These are phyloP conservation scores for Earliella scabrosa DNA, from an alignment of 1,284 basidiomycete genomes.

Conservation along the genomic window DNA sequence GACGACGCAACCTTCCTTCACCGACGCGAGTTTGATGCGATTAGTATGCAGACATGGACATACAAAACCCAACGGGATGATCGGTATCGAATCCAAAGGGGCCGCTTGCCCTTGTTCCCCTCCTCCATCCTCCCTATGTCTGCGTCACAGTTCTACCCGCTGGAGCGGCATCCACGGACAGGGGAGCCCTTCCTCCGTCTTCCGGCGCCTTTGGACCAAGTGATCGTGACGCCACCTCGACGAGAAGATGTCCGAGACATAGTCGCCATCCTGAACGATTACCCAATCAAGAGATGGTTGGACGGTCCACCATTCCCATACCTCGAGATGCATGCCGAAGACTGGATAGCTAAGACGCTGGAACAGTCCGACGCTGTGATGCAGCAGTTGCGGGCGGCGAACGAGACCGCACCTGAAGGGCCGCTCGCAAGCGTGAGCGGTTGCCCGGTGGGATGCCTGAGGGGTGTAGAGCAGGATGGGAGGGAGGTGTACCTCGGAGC, in stretches of 20 bases:
- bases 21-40: constrained; percentile 9
- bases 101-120: neutral
- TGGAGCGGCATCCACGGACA: constrained; percentile 27
- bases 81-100: too few species aligned
- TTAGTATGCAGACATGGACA: constrained; percentile 7
- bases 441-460: constrained; percentile 49
- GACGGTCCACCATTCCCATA: constrained; percentile 57
- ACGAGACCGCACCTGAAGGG: constrained; percentile 27
- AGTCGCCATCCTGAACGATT: constrained; percentile 52
- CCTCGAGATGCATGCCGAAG: constrained; percentile 42
- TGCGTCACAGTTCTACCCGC: constrained; percentile 24
- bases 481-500: constrained; percentile 51
- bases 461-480: constrained; percentile 53
- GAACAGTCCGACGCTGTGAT: constrained; percentile 38
- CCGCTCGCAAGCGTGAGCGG: constrained; percentile 38
- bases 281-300: constrained; percentile 49
- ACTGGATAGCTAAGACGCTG: constrained; percentile 36
- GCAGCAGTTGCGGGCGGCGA: constrained; percentile 41
- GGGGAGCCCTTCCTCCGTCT: constrained; percentile 33
- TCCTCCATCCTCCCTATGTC: constrained; percentile 15
- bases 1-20: constrained; percentile 12
- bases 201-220: constrained; percentile 46
- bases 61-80: neutral
- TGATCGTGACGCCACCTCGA: constrained; percentile 65
- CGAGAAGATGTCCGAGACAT: constrained; percentile 44